Evolutionary conservation across 768 basidiomycete genomes (phyloP), one percentile per base, ranked within the genome.

Genomic region (Lentinus tigrinus): DNA sequence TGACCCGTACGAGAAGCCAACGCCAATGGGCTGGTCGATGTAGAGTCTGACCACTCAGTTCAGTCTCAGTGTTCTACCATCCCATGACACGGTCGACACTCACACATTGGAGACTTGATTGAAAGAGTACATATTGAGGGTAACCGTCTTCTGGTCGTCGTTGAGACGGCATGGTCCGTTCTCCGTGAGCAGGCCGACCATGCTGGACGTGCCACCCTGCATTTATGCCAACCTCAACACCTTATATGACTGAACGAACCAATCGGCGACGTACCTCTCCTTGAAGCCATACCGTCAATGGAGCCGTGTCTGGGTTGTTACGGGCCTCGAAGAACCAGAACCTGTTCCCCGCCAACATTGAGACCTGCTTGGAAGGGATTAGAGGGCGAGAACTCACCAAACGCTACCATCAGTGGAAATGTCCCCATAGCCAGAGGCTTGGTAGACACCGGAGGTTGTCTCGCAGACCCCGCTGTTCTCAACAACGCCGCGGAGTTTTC

Each of bases 311-410:
- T 0, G 84, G 78, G 64, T 83, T 81, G 26, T 81, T 80, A 13
- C 85, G 80, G 0, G 85, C 77, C 8, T 74, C 85, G 64, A 88
- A 88, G 73, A 83, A 87, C 83, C 84, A 86, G 73, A 86, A 88
- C 80, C 84, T 85, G 40, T 2, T 13, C 3, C 2, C 39, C n/a
- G 19, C 28, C n/a, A 27, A 7, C 46, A 70, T 21, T 42, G 83
- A 83, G 82, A 87, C 24, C 85, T 74, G 68, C 84, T 86, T 63
- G 9, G 17, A 16, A 31, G 31, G 31, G 31, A 3, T 11, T 6
- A 31, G 11, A 24, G 24, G 2, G 23, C 6, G 3, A 11, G 2
- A 9, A 46, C 72, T 39, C 47, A 84, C 85, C 82, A 87, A 31
- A 86, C 74, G 67, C 85, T 87, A 63, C 85, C 68, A n/a, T 72